A percentile compares a stretch with the other conserved stretches of the same genome.
Evolutionary conservation across 2,329 filamentous ascomycete genomes (phyloP).

Genomic region (Ceratocystis destructans): DNA sequence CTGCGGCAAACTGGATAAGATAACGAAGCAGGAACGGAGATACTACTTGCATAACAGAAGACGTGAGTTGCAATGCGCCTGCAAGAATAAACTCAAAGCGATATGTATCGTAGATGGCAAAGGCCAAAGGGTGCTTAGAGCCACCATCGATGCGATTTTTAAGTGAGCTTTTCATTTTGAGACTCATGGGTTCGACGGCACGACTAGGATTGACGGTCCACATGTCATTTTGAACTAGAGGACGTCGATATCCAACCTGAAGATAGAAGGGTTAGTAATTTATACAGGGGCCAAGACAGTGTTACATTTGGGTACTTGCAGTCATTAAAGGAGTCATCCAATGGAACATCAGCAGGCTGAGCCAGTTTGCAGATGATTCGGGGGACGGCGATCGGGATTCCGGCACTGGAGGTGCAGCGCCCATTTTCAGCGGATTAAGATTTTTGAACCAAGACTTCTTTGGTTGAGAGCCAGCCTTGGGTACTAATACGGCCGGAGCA

Average conservation of each 20-base stretch:
- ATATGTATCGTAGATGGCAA: slow-evolving; percentile 78
- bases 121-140: slow-evolving; percentile 58
- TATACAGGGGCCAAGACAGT: not conserved
- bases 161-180: slow-evolving; percentile 54
- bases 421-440: slow-evolving; percentile 49
- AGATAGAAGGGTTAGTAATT: slow-evolving; percentile 3
- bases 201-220: slow-evolving; percentile 78
- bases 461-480: not conserved
- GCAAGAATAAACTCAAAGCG: slow-evolving; percentile 73
- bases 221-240: slow-evolving; percentile 70
- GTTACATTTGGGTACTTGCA: slow-evolving; percentile 32
- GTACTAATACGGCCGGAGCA: not conserved
- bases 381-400: slow-evolving; percentile 41
- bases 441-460: slow-evolving; percentile 46
- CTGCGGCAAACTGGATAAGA: slow-evolving; percentile 69
- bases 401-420: slow-evolving; percentile 41
- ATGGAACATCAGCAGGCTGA: slow-evolving; percentile 67
- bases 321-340: slow-evolving; percentile 87
- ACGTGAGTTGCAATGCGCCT: slow-evolving; percentile 59
- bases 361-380: slow-evolving; percentile 59
- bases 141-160: slow-evolving; percentile 52
- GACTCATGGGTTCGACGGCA: slow-evolving; percentile 54
- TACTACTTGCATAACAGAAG: slow-evolving; percentile 65
- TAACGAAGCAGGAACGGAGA: slow-evolving; percentile 76
- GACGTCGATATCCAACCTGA: slow-evolving; percentile 70